A percentile compares a stretch with the other conserved stretches of the same genome.
Evolutionary conservation across 192 early-diverging fungal genomes (phyloP).

Genomic region (Umbelopsis ramanniana): DNA sequence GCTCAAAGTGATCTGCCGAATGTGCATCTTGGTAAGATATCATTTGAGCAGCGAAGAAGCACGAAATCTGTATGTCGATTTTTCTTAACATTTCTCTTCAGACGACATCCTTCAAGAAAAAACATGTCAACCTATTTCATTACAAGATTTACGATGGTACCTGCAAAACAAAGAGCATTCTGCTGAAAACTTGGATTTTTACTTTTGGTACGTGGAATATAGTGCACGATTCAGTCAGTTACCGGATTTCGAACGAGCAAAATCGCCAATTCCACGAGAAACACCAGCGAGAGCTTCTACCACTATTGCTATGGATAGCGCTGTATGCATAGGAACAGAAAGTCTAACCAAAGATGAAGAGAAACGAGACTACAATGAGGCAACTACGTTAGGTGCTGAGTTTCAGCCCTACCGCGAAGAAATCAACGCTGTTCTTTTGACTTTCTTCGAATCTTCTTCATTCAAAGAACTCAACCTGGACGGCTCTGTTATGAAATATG

Average conservation of each 20-base stretch:
- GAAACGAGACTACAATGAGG: background rate
- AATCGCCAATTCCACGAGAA: constrained; percentile 29
- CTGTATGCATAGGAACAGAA: background rate
- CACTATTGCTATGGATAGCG: constrained; percentile 10
- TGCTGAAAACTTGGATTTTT: constrained; percentile 34
- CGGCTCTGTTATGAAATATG: constrained; percentile 18
- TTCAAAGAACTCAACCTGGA: constrained; percentile 34
- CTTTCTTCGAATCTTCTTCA: constrained; percentile 31
- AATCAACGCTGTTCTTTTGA: constrained; percentile 29
- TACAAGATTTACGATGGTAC: constrained; percentile 29
- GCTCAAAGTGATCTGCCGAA: background rate
- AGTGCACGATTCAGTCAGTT: constrained; percentile 20
- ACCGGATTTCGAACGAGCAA: background rate
- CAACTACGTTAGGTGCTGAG: constrained; percentile 19
- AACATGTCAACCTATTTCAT: constrained; percentile 32
- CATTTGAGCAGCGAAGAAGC: background rate
- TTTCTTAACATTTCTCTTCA: background rate
- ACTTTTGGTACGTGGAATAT: constrained; percentile 33
- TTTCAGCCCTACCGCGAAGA: constrained; percentile 32
- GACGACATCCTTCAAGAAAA: constrained; percentile 28
- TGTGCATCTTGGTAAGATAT: constrained; percentile 26
- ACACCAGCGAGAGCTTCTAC: constrained; percentile 6
- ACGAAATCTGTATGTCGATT: too few relatives aligned
- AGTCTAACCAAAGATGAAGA: background rate
- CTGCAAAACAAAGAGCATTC: constrained; percentile 35